Evolutionary conservation across 192 early-diverging fungal genomes (phyloP).

Genomic region (Linnemannia exigua): DNA sequence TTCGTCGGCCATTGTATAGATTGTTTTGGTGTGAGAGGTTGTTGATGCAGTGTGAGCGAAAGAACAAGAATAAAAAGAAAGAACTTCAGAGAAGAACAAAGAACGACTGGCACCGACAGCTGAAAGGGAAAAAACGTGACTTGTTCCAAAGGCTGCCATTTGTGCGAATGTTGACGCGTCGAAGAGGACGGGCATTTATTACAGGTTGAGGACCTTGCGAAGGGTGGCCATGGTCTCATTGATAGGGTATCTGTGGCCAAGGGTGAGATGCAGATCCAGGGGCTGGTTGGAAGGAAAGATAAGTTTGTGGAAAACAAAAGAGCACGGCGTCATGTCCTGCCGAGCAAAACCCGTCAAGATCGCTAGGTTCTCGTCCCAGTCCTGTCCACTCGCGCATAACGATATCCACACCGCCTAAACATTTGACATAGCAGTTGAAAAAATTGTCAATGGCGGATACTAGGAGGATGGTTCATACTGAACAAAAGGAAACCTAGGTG

Average conservation of each 20-base stretch:
- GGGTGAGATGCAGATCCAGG: neutral
- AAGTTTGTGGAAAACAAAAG: slow-evolving; percentile 19
- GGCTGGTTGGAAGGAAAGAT: neutral
- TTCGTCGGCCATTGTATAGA: slow-evolving; percentile 65
- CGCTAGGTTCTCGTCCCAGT: slow-evolving; percentile 46
- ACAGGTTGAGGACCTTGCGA: neutral
- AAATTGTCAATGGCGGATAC: neutral
- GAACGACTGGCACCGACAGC: neutral
- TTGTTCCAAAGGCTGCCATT: neutral
- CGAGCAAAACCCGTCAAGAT: slow-evolving; percentile 39
- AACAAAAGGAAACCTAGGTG: neutral
- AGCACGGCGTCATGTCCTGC: slow-evolving; percentile 24
- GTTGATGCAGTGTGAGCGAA: neutral
- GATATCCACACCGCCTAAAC: slow-evolving; percentile 38
- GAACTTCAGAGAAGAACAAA: slow-evolving; percentile 6
- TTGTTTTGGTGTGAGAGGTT: slow-evolving; percentile 3
- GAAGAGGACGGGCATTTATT: neutral
- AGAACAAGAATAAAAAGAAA: neutral
- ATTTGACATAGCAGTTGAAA: neutral
- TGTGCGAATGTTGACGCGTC: neutral
- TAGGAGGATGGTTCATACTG: neutral
- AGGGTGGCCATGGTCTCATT: slow-evolving; percentile 8
- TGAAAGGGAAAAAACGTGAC: slow-evolving; percentile 13
- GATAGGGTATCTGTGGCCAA: slow-evolving; percentile 33
- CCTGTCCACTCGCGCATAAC: slow-evolving; percentile 15